phyloP scores from a whole-genome alignment of 805 yeast species.

The Starmera quercuum region DNA sequence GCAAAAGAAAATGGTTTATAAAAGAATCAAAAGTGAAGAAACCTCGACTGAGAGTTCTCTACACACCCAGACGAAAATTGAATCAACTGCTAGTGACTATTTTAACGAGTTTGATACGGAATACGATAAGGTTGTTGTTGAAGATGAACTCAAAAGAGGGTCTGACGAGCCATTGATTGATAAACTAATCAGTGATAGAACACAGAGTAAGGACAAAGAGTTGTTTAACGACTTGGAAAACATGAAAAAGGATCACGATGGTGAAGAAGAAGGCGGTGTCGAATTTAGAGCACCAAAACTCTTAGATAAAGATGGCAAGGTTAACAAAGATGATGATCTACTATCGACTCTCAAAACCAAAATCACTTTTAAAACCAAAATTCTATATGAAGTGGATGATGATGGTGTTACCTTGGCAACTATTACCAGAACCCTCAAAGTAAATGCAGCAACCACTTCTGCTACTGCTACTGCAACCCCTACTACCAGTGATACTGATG shows the following conservation, averaged over 20 bases:
- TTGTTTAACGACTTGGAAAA: constrained; percentile 16
- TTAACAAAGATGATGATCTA: constrained; percentile 11
- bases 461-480: constrained; percentile 28
- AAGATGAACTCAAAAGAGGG: constrained; percentile 9
- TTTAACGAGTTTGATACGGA: constrained; percentile 1
- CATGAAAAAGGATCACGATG: constrained; percentile 16
- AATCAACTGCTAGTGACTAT: neutral
- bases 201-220: constrained; percentile 14
- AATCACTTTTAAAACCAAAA: constrained; percentile 11
- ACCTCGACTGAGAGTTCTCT: constrained; percentile 2
- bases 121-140: constrained; percentile 2
- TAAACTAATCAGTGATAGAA: constrained; percentile 5
- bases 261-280: constrained; percentile 21
- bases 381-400: constrained; percentile 19
- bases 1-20: constrained; percentile 15
- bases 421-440: constrained; percentile 20
- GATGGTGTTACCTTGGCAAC: constrained; percentile 18
- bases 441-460: constrained; percentile 23
- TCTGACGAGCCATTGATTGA: constrained; percentile 16
- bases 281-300: constrained; percentile 16
- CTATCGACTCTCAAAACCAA: constrained; percentile 8
- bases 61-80: neutral
- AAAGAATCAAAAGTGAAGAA: constrained; percentile 9
- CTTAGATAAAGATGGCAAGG: constrained; percentile 16
- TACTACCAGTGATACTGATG: constrained; percentile 23